Base-by-base conservation (phyloP, 2,329 filamentous ascomycete genomes). In the Aspergillus novoparasiticus region DNA sequence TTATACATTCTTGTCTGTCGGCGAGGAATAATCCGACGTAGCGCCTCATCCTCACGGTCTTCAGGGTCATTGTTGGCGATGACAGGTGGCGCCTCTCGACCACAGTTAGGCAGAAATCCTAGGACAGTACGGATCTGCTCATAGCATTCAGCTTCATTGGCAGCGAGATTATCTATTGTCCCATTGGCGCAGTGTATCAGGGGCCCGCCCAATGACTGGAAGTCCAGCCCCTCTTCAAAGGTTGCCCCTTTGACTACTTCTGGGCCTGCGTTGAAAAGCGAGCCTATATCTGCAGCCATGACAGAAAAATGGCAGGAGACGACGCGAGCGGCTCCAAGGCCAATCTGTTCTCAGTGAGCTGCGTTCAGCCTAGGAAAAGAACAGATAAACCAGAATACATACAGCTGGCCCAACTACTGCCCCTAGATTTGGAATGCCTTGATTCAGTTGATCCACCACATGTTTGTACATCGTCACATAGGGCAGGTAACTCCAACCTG, bases 291-390 rank as follows among this genome's bases (percentile, higher is more conserved):
- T 5, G 78, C 86, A 3, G 87, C 86, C 87, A 89, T 89, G 39
- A 89, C 87, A 1, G 83, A 86, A 69, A 89, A 90, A 70, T 89
- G 87, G 53, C 86, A 89, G 1, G 82, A 81, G 1, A 87, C 85
- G 0, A 89, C 86, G 46, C 87, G 77, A 1, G 87, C 87, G 3
- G 87, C 86, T 9, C 87, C 87, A 2, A 89, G 76, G 0, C 87
- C 87, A 64, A 89, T 88, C 76, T 78, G 43, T 26, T 14, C n/a
- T 1, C 10, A 5, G 51, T 54, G 19, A 54, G 51, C 51, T 4
- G 26, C 26, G 26, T 30, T 19, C 19, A 54, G 19, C 11, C 4
- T 23, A 48, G 12, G 46, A 48, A 26, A 11, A 39, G 6, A 45
- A 3, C 6, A 4, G 16, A 2, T 30, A 21, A 12, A 45, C 32